Evolutionary conservation across 768 basidiomycete genomes (phyloP).

Genomic region (Suillus subalutaceus): DNA sequence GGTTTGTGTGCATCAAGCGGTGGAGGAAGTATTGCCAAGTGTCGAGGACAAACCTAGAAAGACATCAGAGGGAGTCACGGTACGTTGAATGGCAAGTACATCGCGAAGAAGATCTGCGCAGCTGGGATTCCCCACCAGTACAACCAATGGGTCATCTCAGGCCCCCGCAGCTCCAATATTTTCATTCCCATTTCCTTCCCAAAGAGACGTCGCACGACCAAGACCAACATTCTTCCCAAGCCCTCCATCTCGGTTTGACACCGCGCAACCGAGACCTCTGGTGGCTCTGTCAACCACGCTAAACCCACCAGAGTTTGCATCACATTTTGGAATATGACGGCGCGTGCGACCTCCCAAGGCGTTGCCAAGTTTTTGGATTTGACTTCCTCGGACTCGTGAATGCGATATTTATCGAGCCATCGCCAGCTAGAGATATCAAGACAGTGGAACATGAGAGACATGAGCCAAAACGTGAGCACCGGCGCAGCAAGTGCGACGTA

Average conservation of each 20-base stretch:
- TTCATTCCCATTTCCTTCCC: conserved; percentile 43
- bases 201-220: conserved; percentile 39
- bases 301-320: conserved; percentile 80
- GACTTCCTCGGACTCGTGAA: conserved; percentile 87
- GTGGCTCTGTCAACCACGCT: conserved; percentile 59
- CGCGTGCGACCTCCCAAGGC: conserved; percentile 67
- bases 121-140: conserved; percentile 96
- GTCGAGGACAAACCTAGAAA: conserved; percentile 83
- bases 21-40: conserved; percentile 99
- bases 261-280: conserved; percentile 32
- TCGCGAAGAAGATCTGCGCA: conserved; percentile 72
- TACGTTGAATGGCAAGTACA: conserved; percentile 56
- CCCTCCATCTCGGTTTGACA: conserved; percentile 48
- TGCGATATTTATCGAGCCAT: conserved; percentile 80
- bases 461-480: conserved; percentile 80
- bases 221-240: conserved; percentile 43
- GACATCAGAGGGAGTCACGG: conserved; percentile 10
- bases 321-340: conserved; percentile 84
- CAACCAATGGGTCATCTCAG: conserved; percentile 55
- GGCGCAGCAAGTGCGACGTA: conserved; percentile 76
- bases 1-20: conserved; percentile 88
- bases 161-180: conserved; percentile 39
- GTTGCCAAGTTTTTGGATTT: conserved; percentile 74
- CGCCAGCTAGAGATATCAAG: conserved; percentile 77
- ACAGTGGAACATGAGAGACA: conserved; percentile 77